Evolutionary conservation across 2,329 filamentous ascomycete genomes (phyloP).

Genomic region (Colletotrichum agaves): DNA sequence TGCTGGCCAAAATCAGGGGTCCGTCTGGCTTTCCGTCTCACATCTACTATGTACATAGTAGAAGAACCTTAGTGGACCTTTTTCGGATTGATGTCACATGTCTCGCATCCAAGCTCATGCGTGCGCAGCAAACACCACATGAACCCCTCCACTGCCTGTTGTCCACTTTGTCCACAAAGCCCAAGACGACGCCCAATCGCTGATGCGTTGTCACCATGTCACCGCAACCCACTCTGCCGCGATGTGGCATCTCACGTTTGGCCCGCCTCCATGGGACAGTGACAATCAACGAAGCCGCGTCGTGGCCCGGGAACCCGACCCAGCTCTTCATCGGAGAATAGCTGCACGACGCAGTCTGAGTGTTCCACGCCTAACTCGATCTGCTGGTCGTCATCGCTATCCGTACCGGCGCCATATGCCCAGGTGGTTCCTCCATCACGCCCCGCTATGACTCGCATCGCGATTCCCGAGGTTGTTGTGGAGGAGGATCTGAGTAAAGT

Average conservation of each 20-base stretch:
- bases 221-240: slow-evolving; percentile 15
- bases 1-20: background rate
- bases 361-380: slow-evolving; percentile 3
- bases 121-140: slow-evolving; percentile 8
- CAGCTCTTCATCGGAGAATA: background rate
- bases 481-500: too few species aligned
- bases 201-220: slow-evolving; percentile 26
- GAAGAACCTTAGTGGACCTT: background rate
- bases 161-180: background rate
- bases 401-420: background rate
- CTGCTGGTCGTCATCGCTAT: background rate
- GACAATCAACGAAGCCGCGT: background rate
- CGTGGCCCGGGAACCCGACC: slow-evolving; percentile 2
- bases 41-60: too few species aligned
- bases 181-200: slow-evolving; percentile 12
- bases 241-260: slow-evolving; percentile 35
- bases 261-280: background rate
- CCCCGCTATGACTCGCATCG: slow-evolving; percentile 3
- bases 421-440: background rate
- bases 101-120: slow-evolving; percentile 5
- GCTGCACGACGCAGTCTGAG: background rate
- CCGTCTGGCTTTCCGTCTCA: background rate
- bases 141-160: slow-evolving; percentile 8
- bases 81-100: slow-evolving; percentile 8
- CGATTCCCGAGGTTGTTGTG: background rate